phyloP scores from a whole-genome alignment of 192 early-diverging fungal species.

The Geosiphon pyriformis region DNA sequence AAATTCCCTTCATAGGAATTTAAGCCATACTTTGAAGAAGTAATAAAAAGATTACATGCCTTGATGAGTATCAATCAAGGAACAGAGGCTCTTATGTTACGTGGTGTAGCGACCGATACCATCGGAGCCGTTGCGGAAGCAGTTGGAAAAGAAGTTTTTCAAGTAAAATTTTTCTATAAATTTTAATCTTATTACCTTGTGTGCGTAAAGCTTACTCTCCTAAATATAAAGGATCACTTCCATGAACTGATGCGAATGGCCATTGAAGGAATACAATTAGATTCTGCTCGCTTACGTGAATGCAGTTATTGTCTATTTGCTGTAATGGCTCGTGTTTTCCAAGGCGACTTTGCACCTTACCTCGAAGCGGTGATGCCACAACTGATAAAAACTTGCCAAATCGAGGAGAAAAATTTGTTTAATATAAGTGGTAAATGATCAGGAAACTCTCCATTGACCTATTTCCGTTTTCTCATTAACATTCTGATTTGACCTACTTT shows the following conservation, averaged over 20 bases:
- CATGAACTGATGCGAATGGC: slow-evolving; percentile 71
- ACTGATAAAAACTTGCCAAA: slow-evolving; percentile 70
- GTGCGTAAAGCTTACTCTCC: too few species aligned
- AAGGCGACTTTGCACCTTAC: slow-evolving; percentile 77
- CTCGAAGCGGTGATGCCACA: slow-evolving; percentile 72
- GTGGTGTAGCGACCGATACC: slow-evolving; percentile 81
- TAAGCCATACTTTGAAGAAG: slow-evolving; percentile 70
- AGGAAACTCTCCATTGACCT: too few species aligned
- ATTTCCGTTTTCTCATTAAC: too few species aligned
- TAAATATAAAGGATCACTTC: slow-evolving; percentile 48
- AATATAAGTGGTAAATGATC: slow-evolving; percentile 9
- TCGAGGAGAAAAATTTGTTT: slow-evolving; percentile 56
- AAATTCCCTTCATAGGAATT: slow-evolving; percentile 41
- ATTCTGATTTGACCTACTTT: too few species aligned
- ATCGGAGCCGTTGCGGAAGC: slow-evolving; percentile 82
- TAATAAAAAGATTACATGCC: slow-evolving; percentile 61
- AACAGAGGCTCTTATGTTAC: slow-evolving; percentile 71
- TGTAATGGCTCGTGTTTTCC: slow-evolving; percentile 73
- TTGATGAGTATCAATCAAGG: slow-evolving; percentile 65
- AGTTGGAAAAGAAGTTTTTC: slow-evolving; percentile 76
- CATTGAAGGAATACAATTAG: slow-evolving; percentile 69
- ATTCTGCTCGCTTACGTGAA: slow-evolving; percentile 71
- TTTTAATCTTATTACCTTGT: not conserved
- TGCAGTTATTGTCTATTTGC: slow-evolving; percentile 86
- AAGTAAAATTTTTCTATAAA: slow-evolving; percentile 12